These are phyloP conservation scores for Dioscorea alata DNA, from an alignment of 106 monocot species.

Conservation along the genomic window DNA sequence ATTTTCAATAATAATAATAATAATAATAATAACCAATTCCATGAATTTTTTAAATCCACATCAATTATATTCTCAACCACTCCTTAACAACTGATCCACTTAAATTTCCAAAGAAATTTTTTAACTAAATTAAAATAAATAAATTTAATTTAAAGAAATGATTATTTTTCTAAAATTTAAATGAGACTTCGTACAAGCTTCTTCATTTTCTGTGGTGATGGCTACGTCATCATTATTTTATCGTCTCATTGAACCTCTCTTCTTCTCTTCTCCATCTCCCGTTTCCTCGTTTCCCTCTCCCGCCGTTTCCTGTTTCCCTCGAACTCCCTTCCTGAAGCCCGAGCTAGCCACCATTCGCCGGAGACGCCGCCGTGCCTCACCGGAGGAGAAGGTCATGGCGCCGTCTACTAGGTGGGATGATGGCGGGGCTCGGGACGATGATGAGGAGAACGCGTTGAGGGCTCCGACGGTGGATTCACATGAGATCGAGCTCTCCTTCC, in stretches of 20 bases:
- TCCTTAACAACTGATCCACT: too few species aligned
- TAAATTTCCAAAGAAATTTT: too few species aligned
- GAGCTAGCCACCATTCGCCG: background rate
- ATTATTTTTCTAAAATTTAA: too few species aligned
- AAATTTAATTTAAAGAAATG: too few species aligned
- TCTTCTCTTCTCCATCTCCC: background rate
- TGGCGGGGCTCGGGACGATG: background rate
- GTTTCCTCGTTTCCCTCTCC: constrained; percentile 1
- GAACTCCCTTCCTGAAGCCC: background rate
- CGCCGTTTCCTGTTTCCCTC: background rate
- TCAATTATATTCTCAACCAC: too few species aligned
- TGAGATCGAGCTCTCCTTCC: constrained; percentile 14
- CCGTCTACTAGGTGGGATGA: constrained; percentile 8
- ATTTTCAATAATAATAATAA: too few species aligned
- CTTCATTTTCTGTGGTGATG: background rate
- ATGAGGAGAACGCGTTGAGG: constrained; percentile 1
- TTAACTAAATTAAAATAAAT: too few species aligned
- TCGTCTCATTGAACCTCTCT: background rate
- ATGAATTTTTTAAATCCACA: too few species aligned
- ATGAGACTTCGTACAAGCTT: too few species aligned
- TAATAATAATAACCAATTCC: too few species aligned
- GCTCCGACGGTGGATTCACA: background rate
- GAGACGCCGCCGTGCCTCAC: background rate
- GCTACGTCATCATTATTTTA: background rate
- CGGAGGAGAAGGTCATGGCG: constrained; percentile 12